phyloP scores from a whole-genome alignment of 1,284 basidiomycete species.

The Microbotryum silenes-acaulis region DNA sequence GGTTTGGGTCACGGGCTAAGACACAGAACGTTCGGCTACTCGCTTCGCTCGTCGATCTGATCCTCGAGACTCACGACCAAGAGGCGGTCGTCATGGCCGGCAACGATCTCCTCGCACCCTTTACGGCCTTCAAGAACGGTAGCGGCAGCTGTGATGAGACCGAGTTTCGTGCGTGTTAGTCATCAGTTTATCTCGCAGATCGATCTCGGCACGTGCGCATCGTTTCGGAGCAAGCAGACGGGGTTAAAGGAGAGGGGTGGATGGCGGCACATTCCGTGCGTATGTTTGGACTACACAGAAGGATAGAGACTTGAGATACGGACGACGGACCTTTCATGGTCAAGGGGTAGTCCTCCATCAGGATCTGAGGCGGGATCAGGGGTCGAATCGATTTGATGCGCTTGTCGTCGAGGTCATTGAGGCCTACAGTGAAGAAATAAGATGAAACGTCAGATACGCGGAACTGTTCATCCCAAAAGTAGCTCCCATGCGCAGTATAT shows the following conservation, averaged over 20 bases:
- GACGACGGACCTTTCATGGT: constrained; percentile 19
- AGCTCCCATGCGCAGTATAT: too few species aligned
- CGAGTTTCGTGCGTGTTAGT: constrained; percentile 46
- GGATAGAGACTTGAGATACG: constrained; percentile 40
- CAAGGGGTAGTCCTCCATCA: constrained; percentile 79
- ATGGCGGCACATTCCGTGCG: constrained; percentile 38
- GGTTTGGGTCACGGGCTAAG: not conserved
- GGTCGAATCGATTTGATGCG: constrained; percentile 78
- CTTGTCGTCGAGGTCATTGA: constrained; percentile 59
- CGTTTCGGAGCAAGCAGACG: not conserved
- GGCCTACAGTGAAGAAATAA: not conserved
- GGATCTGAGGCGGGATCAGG: constrained; percentile 70
- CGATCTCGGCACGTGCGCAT: not conserved
- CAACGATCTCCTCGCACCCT: constrained; percentile 67
- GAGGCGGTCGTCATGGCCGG: constrained; percentile 78
- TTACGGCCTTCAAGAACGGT: constrained; percentile 78
- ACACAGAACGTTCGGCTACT: not conserved
- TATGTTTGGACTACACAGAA: not conserved
- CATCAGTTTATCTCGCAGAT: not conserved
- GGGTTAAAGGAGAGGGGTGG: constrained; percentile 17
- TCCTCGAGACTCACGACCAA: constrained; percentile 60
- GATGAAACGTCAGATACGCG: too few species aligned
- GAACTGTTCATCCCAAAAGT: too few species aligned
- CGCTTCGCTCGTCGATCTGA: not conserved
- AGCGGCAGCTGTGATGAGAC: constrained; percentile 52